Base-by-base conservation (phyloP, 2,329 filamentous ascomycete species). In the Fusarium fracticaudum region DNA sequence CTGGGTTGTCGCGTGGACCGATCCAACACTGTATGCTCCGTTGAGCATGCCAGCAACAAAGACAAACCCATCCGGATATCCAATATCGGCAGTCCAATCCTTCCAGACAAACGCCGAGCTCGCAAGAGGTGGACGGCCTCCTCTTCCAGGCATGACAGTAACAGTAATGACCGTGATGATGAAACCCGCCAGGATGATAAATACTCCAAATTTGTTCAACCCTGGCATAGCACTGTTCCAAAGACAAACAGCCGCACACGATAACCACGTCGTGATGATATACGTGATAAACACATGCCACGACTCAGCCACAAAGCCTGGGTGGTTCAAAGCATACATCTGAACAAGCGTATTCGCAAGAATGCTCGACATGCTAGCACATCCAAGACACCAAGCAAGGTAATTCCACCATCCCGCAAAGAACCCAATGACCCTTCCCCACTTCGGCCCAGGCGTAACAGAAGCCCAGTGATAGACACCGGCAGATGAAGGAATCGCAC, bases 11-110 rank as follows among this genome's bases (percentile, higher is more conserved):
- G 90, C 89, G 77, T 94, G 92, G 1, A 91, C 89, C 3, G 89
- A 89, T 12, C 91, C 92, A 17, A 93, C 88, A 50, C 89, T 88
- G 78, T 90, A 94, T 7, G 91, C 91, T 17, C 91, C 92, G 75
- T 94, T 94, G n/a, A 84, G 80, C 83, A 85, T 85, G 3, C 83
- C 83, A 1, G 80, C 78, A 8, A 83, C 76, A 54, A 85, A 85
- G 5, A 85, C 83, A 63, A 86, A 84, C 0, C 83, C 84, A 38
- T 84, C 73, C 0, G 81, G 80, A 50, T 85, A 86, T 22, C 84
- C 84, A 50, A 84, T 81, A 40, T 80, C 73, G 29, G 82, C 81
- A 17, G 75, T 73, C 84, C 84, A 85, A 17, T 84, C 79, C 5
- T 57, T 77, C 84, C 84, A 86, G 11, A 86, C 84, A 67, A 84